These are phyloP conservation scores for Solanum pinnatisectum DNA, from an alignment of 257 asterid genomes.

Conservation along the genomic window DNA sequence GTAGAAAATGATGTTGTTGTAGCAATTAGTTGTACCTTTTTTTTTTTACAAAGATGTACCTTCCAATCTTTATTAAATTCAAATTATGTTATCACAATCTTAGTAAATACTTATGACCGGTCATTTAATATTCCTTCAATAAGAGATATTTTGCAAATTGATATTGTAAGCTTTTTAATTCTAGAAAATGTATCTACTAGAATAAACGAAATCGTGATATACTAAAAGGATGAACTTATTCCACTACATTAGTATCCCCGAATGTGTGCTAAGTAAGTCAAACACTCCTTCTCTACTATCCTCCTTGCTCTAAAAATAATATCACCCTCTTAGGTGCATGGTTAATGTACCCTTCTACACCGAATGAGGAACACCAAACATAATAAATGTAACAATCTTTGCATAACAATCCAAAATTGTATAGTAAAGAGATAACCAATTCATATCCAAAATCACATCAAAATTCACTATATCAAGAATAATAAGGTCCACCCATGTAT, in stretches of 20 bases:
- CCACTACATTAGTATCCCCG: no score
- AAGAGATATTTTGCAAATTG: neutral
- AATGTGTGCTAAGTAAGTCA: neutral
- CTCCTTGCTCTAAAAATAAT: neutral
- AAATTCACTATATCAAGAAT: neutral
- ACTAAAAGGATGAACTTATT: no score
- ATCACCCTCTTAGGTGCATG: neutral
- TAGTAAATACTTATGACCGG: neutral
- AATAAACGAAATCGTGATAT: neutral
- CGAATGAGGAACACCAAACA: neutral
- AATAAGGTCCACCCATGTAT: neutral
- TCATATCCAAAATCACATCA: neutral
- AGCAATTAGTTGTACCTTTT: neutral
- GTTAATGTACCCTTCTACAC: neutral
- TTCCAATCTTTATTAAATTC: neutral
- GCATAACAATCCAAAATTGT: neutral
- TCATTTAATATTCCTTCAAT: neutral
- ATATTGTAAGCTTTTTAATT: neutral
- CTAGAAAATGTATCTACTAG: neutral
- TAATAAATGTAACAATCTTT: neutral
- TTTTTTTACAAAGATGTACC: neutral
- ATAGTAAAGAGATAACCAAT: no score
- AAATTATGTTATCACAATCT: neutral
- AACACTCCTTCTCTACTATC: neutral
- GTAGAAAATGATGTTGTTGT: neutral